These are phyloP conservation scores for Termitomyces sp. DNA, from an alignment of 768 basidiomycete genomes.

Conservation along the genomic window DNA sequence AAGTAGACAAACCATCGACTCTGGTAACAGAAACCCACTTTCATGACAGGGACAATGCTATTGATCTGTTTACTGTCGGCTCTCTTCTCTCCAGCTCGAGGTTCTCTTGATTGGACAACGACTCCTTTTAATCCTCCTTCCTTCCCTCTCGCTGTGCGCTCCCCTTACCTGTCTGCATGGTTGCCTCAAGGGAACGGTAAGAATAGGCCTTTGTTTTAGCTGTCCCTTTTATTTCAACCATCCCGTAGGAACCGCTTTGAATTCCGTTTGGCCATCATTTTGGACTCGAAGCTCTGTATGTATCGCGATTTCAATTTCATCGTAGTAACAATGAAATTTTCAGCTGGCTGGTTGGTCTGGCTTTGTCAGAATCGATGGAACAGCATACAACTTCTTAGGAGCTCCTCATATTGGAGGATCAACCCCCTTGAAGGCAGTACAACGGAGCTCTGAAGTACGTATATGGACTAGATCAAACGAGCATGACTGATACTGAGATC, in stretches of 20 bases:
- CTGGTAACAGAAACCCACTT: background rate
- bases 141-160: conserved; percentile 58
- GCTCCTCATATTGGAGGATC: conserved; percentile 38
- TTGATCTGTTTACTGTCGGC: background rate
- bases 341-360: conserved; percentile 64
- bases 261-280: conserved; percentile 58
- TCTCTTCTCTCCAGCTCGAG: conserved; percentile 14
- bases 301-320: background rate
- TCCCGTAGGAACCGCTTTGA: conserved; percentile 31
- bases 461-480: background rate
- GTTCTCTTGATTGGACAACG: conserved; percentile 35
- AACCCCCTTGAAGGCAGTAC: conserved; percentile 40
- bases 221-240: background rate
- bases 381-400: conserved; percentile 52
- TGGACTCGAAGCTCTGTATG: conserved; percentile 53
- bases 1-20: background rate
- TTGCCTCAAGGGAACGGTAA: conserved; percentile 48
- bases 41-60: background rate
- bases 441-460: conserved; percentile 46
- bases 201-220: background rate
- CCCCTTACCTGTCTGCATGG: conserved; percentile 65
- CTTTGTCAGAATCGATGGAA: conserved; percentile 53
- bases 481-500: background rate
- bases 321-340: background rate
- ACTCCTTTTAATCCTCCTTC: conserved; percentile 53